Percentiles rank a stretch among this genome's conserved stretches.
These are phyloP conservation scores for Hypoxylon sp. DNA, from an alignment of 2,329 filamentous ascomycete genomes.

Conservation along the genomic window DNA sequence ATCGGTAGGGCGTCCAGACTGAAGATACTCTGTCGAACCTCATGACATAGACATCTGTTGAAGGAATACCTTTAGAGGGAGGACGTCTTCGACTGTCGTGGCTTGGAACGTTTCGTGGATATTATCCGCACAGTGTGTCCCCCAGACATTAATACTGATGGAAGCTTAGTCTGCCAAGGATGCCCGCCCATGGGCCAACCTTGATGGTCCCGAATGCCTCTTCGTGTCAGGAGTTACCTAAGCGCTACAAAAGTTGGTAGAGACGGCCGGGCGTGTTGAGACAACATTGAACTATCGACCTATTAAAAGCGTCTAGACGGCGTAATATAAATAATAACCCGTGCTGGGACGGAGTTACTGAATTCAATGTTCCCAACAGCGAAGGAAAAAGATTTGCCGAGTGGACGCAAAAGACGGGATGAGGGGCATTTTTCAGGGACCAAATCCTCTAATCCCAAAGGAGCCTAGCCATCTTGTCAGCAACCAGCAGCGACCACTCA, in stretches of 20 bases:
- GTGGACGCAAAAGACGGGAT: slow-evolving; percentile 39
- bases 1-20: not conserved
- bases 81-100: not conserved
- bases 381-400: slow-evolving; percentile 47
- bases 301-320: slow-evolving; percentile 24
- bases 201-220: slow-evolving; percentile 21
- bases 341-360: slow-evolving; percentile 35
- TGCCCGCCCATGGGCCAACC: slow-evolving; percentile 10
- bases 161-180: not conserved
- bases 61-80: not conserved
- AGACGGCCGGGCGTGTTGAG: slow-evolving; percentile 14
- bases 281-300: slow-evolving; percentile 11
- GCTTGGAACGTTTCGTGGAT: not conserved
- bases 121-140: not conserved
- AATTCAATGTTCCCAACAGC: slow-evolving; percentile 12
- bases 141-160: not conserved
- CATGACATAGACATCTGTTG: not conserved
- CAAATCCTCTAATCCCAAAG: slow-evolving; percentile 42
- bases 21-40: not conserved
- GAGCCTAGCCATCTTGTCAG: slow-evolving; percentile 36
- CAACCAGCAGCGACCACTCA: slow-evolving; percentile 34
- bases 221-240: slow-evolving; percentile 37
- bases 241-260: slow-evolving; percentile 21
- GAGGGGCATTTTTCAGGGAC: slow-evolving; percentile 47
- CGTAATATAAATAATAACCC: slow-evolving; percentile 23